A percentile compares a stretch with the other conserved stretches of the same genome.
Evolutionary conservation across 345 rosid species (phyloP).

Genomic region (Viola odorata): DNA sequence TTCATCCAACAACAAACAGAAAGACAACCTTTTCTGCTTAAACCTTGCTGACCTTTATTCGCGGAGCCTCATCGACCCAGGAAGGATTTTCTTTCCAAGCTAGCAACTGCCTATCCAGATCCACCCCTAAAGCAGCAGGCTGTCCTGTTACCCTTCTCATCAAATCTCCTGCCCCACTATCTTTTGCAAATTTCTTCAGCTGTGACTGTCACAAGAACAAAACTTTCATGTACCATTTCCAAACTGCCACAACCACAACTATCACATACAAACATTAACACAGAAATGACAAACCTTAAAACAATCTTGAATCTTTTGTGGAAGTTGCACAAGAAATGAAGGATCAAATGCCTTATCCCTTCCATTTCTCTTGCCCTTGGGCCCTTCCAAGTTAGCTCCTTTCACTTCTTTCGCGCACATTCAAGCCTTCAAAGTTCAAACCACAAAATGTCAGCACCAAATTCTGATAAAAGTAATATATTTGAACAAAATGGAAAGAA

Average conservation of each 20-base stretch:
- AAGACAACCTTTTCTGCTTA: background rate
- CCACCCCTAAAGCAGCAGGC: conserved; percentile 31
- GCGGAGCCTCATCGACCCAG: conserved; percentile 56
- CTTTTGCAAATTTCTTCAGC: conserved; percentile 39
- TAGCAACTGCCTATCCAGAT: conserved; percentile 60
- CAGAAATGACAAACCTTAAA: conserved; percentile 41
- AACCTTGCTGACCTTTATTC: conserved; percentile 46
- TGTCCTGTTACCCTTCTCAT: conserved; percentile 33
- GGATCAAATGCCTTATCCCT: conserved; percentile 46
- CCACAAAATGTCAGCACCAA: background rate
- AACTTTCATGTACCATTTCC: background rate
- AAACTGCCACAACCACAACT: background rate
- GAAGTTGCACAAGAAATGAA: conserved; percentile 47
- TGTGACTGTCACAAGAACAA: conserved; percentile 39
- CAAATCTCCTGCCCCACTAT: conserved; percentile 25
- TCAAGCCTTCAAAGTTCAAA: conserved; percentile 12
- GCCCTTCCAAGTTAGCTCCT: conserved; percentile 18
- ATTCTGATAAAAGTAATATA: background rate
- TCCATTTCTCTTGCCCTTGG: conserved; percentile 26
- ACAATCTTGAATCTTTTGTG: conserved; percentile 41
- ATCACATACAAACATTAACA: background rate
- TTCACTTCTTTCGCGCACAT: conserved; percentile 36
- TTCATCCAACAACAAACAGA: too few relatives aligned
- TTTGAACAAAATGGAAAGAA: too few relatives aligned
- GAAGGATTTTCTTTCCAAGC: conserved; percentile 74